These are phyloP conservation scores for Puya raimondii DNA, from an alignment of 176 grass and related monocot genomes.

Conservation along the genomic window DNA sequence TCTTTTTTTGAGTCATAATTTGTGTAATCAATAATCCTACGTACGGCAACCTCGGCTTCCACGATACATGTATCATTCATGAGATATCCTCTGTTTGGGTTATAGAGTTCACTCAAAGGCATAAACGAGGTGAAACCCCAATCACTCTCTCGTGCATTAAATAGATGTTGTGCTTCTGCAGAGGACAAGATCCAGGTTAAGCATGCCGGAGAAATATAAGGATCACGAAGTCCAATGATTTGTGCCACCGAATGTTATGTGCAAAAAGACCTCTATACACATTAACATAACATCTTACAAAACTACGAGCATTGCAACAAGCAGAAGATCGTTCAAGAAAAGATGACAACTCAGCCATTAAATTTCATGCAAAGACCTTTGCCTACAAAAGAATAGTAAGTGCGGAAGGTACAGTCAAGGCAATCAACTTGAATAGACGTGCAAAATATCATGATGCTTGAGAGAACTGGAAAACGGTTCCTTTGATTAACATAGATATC, in stretches of 20 bases:
- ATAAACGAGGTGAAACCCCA: slow-evolving; percentile 99
- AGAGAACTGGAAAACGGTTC: too few relatives aligned
- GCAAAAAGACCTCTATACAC: neutral
- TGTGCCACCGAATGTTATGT: neutral
- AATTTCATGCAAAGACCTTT: too few relatives aligned
- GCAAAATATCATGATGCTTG: too few relatives aligned
- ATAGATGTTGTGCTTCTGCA: slow-evolving; percentile 96
- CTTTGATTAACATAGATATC: too few relatives aligned
- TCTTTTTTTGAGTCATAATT: slow-evolving; percentile 98
- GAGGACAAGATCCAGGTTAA: slow-evolving; percentile 4
- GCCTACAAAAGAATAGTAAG: too few relatives aligned
- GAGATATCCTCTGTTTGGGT: slow-evolving; percentile 89
- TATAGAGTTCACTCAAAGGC: slow-evolving; percentile 86
- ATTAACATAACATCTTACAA: neutral
- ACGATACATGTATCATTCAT: slow-evolving; percentile 94
- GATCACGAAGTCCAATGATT: neutral
- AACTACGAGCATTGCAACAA: neutral
- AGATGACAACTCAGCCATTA: too few relatives aligned
- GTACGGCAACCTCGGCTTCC: slow-evolving; percentile 88
- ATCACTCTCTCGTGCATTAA: slow-evolving; percentile 88
- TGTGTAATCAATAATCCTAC: slow-evolving; percentile 91
- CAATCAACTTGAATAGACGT: too few relatives aligned
- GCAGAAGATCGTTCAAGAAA: too few relatives aligned
- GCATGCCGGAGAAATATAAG: neutral
- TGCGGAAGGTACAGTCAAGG: too few relatives aligned